A percentile compares a stretch with the other conserved stretches of the same genome.
phyloP scores from a whole-genome alignment of 129 eudicot species.

The Saposhnikovia divaricata region DNA sequence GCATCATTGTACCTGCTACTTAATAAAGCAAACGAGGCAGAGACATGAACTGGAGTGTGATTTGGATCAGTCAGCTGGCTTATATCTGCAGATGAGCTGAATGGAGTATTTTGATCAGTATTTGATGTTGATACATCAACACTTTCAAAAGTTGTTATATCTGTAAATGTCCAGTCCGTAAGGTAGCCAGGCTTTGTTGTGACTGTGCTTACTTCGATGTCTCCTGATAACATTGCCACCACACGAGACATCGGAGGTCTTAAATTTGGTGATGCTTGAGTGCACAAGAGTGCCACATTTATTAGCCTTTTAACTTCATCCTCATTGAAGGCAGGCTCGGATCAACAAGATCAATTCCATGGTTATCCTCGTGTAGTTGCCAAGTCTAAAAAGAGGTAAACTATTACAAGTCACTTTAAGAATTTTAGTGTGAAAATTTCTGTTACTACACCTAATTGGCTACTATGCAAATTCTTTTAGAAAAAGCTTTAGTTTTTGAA shows the following conservation, averaged over 20 bases:
- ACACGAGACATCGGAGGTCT: constrained; percentile 90
- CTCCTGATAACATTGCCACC: constrained; percentile 72
- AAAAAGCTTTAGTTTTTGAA: neutral
- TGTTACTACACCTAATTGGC: neutral
- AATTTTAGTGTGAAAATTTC: neutral
- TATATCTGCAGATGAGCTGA: constrained; percentile 14
- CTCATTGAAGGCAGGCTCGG: constrained; percentile 31
- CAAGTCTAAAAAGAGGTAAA: constrained; percentile 45
- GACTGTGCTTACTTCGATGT: constrained; percentile 34
- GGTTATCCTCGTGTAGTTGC: constrained; percentile 48
- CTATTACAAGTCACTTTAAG: neutral
- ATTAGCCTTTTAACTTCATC: constrained; percentile 41
- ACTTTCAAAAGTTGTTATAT: constrained; percentile 28
- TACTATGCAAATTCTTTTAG: neutral
- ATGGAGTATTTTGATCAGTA: neutral
- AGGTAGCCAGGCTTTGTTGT: constrained; percentile 57
- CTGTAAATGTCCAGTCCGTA: constrained; percentile 46
- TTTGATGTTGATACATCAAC: constrained; percentile 3
- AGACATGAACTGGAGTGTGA: constrained; percentile 12
- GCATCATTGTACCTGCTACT: neutral
- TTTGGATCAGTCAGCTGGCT: neutral
- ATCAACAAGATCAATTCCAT: constrained; percentile 51
- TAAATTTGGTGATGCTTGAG: constrained; percentile 51
- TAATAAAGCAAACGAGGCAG: neutral
- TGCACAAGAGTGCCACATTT: constrained; percentile 57